Conservation (phyloP, 805 yeast genomes). For the Saccharomycopsis sp. region DNA sequence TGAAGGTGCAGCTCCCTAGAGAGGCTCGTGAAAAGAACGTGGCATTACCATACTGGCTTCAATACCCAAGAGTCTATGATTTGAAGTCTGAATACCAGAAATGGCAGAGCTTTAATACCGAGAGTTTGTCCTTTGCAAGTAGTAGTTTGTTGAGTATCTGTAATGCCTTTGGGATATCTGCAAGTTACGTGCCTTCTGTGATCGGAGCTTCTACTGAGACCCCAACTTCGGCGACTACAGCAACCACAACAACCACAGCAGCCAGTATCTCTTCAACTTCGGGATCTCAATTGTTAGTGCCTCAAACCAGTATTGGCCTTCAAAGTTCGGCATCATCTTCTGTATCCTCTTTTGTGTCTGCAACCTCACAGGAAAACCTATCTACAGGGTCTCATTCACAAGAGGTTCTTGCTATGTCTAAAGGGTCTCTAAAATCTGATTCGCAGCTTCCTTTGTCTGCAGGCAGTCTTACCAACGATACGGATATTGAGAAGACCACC, state of each 20-base stretch:
- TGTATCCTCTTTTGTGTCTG: conserved; percentile 14
- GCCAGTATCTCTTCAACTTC: neutral
- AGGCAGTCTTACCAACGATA: neutral
- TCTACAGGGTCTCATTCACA: neutral
- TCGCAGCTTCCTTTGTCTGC: neutral
- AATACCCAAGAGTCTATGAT: conserved; percentile 72
- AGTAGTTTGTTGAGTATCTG: conserved; percentile 24
- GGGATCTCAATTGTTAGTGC: neutral
- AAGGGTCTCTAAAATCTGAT: neutral
- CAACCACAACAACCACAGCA: neutral
- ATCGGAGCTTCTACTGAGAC: neutral
- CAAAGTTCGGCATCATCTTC: conserved; percentile 15
- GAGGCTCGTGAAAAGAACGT: conserved; percentile 76
- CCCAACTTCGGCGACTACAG: neutral
- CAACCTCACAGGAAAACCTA: neutral
- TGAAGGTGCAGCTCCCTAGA: conserved; percentile 70
- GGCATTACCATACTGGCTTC: conserved; percentile 65
- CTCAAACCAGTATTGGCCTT: conserved; percentile 19
- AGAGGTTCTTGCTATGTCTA: neutral
- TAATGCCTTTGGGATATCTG: conserved; percentile 27
- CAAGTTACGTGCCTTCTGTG: neutral
- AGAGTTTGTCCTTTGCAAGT: conserved; percentile 28
- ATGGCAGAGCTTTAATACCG: conserved; percentile 64
- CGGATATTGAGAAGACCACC: neutral
- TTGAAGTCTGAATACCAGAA: conserved; percentile 63